A percentile compares a stretch with the other conserved stretches of the same genome.
phyloP scores from a whole-genome alignment of 73 alveolate species.

The Halteria grandinella region DNA sequence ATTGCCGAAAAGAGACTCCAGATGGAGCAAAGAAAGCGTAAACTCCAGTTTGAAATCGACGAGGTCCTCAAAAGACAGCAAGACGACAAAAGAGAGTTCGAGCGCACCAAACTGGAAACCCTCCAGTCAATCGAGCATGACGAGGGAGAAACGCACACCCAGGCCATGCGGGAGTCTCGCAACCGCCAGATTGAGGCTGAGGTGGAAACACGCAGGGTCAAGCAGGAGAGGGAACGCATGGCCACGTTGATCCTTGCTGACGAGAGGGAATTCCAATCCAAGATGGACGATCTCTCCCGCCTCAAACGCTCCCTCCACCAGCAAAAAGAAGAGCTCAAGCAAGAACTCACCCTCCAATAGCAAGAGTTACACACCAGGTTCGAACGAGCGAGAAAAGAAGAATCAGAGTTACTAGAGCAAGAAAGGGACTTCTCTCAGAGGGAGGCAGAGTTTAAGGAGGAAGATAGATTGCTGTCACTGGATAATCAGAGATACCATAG shows the following conservation, averaged over 20 bases:
- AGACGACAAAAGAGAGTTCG: slow-evolving; percentile 3
- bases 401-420: slow-evolving; percentile 13
- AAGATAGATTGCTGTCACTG: neutral
- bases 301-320: neutral
- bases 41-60: slow-evolving; percentile 11
- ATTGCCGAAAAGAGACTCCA: neutral
- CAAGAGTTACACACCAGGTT: neutral
- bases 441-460: slow-evolving; percentile 13
- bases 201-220: slow-evolving; percentile 17
- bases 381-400: neutral
- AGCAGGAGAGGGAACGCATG: slow-evolving; percentile 15
- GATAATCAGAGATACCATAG: slow-evolving; percentile 23
- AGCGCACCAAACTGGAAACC: slow-evolving; percentile 8
- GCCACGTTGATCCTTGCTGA: neutral
- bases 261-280: neutral
- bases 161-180: neutral
- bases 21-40: slow-evolving; percentile 6
- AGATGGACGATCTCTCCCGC: neutral
- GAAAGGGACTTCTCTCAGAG: neutral
- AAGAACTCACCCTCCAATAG: neutral
- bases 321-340: slow-evolving; percentile 9
- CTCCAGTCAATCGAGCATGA: slow-evolving; percentile 6
- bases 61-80: slow-evolving; percentile 6
- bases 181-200: neutral
- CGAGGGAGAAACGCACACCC: slow-evolving; percentile 10